phyloP scores from a whole-genome alignment of 345 rosid genomes.

The Theobroma cacao region DNA sequence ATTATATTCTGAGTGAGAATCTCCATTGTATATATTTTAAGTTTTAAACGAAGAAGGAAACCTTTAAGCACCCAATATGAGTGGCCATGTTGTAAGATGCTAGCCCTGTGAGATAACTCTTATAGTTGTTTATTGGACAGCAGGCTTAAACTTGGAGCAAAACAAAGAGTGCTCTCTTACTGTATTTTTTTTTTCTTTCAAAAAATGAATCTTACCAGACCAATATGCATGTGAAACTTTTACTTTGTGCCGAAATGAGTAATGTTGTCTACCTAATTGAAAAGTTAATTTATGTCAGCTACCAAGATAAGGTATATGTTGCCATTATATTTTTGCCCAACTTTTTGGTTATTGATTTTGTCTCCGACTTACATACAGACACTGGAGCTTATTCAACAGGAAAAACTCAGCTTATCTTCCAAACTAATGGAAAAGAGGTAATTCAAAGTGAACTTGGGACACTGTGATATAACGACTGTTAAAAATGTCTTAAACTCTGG shows the following conservation, averaged over 20 bases:
- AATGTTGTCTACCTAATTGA: constrained; percentile 1
- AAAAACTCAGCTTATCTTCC: constrained; percentile 46
- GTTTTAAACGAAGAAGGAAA: background rate
- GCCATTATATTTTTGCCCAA: background rate
- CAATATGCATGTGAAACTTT: background rate
- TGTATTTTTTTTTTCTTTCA: background rate
- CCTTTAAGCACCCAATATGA: background rate
- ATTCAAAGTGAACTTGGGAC: constrained; percentile 7
- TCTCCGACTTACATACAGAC: constrained; percentile 34
- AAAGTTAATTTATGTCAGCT: background rate
- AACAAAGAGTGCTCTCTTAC: background rate
- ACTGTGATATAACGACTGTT: background rate
- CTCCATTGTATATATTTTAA: background rate
- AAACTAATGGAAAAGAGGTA: constrained; percentile 60
- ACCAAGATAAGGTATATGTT: background rate
- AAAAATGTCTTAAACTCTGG: background rate
- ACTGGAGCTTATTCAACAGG: constrained; percentile 59
- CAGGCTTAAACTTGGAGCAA: background rate
- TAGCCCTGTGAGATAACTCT: background rate
- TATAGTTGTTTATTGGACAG: background rate
- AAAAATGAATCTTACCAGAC: background rate
- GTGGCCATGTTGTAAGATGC: background rate
- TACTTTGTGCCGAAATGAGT: background rate
- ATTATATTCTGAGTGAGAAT: background rate
- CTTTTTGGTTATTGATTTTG: background rate